Percentiles rank a stretch among this genome's conserved stretches.
These are phyloP conservation scores for Globisporangium polare DNA, from an alignment of 352 stramenopile species.

Conservation along the genomic window DNA sequence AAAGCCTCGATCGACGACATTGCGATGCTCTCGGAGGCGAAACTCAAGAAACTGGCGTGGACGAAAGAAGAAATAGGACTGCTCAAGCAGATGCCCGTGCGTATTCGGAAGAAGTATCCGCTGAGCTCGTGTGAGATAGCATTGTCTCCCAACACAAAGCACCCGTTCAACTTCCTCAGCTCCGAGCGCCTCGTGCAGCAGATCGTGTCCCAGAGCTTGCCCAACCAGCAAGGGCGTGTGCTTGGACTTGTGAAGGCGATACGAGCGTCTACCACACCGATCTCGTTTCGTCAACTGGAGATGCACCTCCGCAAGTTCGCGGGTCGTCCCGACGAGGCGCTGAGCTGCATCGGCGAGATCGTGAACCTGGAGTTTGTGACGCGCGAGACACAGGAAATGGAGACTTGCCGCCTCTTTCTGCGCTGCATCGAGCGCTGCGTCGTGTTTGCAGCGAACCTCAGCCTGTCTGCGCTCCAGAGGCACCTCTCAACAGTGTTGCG, in stretches of 20 bases:
- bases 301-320: slow-evolving; percentile 69
- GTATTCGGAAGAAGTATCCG: slow-evolving; percentile 27
- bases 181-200: slow-evolving; percentile 43
- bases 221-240: slow-evolving; percentile 70
- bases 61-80: slow-evolving; percentile 54
- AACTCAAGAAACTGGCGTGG: slow-evolving; percentile 46
- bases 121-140: slow-evolving; percentile 24
- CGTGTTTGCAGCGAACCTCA: slow-evolving; percentile 56
- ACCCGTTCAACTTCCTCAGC: slow-evolving; percentile 62
- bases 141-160: slow-evolving; percentile 31
- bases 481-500: slow-evolving; percentile 41
- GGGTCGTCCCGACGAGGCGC: slow-evolving; percentile 62
- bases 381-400: slow-evolving; percentile 38
- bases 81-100: slow-evolving; percentile 25
- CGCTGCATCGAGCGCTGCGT: slow-evolving; percentile 49
- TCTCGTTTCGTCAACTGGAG: slow-evolving; percentile 72
- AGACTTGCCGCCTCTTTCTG: slow-evolving; percentile 36
- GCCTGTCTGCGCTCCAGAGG: slow-evolving; percentile 39
- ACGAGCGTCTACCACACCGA: slow-evolving; percentile 41
- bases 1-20: slow-evolving; percentile 32
- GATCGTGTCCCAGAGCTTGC: slow-evolving; percentile 54
- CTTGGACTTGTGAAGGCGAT: slow-evolving; percentile 47
- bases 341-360: slow-evolving; percentile 51
- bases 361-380: slow-evolving; percentile 44
- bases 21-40: slow-evolving; percentile 23